A percentile compares a stretch with the other conserved stretches of the same genome.
phyloP scores from a whole-genome alignment of 306 rosid genomes.

The Cucurbita pepo region DNA sequence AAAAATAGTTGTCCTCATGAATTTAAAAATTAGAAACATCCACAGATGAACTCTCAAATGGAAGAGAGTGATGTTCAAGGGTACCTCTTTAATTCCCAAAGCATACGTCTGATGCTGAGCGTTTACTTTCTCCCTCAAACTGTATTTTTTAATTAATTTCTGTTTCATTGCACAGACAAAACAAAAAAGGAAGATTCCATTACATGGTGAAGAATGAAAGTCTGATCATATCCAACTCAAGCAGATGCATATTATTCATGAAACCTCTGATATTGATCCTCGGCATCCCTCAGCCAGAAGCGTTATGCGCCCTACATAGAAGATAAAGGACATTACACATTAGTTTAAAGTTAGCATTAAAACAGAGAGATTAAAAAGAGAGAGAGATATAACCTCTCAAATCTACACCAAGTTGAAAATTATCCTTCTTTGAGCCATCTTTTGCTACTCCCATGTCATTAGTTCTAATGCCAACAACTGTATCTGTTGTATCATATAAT shows the following conservation, averaged over 20 bases:
- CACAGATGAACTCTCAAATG: not conserved
- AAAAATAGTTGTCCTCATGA: not conserved
- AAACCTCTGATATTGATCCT: slow-evolving; percentile 92
- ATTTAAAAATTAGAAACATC: not conserved
- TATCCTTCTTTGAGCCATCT: slow-evolving; percentile 86
- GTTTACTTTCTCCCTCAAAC: slow-evolving; percentile 61
- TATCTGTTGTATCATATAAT: slow-evolving; percentile 47
- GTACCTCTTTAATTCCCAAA: slow-evolving; percentile 87
- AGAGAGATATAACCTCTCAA: slow-evolving; percentile 47
- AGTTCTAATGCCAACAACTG: slow-evolving; percentile 72
- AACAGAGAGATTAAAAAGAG: not conserved
- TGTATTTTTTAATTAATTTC: slow-evolving; percentile 55
- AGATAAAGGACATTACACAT: not conserved
- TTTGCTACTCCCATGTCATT: slow-evolving; percentile 90
- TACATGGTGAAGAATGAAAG: not conserved
- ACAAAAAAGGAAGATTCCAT: slow-evolving; percentile 3
- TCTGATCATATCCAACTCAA: slow-evolving; percentile 6
- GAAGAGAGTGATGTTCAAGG: not conserved
- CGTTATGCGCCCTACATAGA: slow-evolving; percentile 42
- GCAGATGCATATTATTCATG: slow-evolving; percentile 1
- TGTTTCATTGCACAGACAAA: slow-evolving; percentile 10
- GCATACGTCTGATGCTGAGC: slow-evolving; percentile 94
- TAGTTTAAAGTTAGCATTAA: not conserved
- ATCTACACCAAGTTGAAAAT: slow-evolving; percentile 68
- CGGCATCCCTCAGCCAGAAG: slow-evolving; percentile 95